Conservation (phyloP, 2,329 filamentous ascomycete species). For the Ophiosphaerella narmari region DNA sequence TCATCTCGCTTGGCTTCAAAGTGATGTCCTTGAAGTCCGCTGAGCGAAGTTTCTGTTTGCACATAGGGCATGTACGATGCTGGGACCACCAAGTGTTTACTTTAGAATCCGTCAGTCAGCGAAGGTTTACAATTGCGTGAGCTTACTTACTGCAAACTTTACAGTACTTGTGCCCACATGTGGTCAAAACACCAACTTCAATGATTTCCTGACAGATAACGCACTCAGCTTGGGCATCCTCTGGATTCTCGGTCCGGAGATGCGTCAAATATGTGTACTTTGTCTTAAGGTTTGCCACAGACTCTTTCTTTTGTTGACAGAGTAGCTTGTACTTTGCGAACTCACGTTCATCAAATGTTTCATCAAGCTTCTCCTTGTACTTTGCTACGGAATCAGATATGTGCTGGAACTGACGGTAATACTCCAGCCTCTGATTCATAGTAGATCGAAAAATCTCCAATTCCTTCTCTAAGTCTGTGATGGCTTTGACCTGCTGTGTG, state of each 20-base stretch:
- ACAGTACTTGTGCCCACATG: constrained; percentile 87
- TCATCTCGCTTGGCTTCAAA: constrained; percentile 75
- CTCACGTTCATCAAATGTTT: constrained; percentile 58
- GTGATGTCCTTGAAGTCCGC: constrained; percentile 84
- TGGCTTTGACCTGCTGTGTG: constrained; percentile 57
- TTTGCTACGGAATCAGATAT: constrained; percentile 87
- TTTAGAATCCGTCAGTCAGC: neutral
- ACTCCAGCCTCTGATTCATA: constrained; percentile 86
- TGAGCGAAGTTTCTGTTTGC: constrained; percentile 69
- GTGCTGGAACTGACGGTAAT: constrained; percentile 85
- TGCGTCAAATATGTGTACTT: constrained; percentile 77
- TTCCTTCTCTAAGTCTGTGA: constrained; percentile 66
- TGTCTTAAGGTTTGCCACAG: constrained; percentile 66
- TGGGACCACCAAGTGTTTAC: constrained; percentile 77
- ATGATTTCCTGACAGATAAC: constrained; percentile 84
- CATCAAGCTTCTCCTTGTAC: constrained; percentile 67
- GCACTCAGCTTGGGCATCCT: constrained; percentile 66
- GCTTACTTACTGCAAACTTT: constrained; percentile 48
- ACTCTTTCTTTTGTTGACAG: constrained; percentile 60
- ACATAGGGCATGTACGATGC: constrained; percentile 80
- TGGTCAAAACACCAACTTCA: constrained; percentile 77
- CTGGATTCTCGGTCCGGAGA: constrained; percentile 64
- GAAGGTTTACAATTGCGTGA: too few relatives aligned
- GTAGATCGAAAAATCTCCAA: constrained; percentile 74
- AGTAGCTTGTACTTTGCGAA: constrained; percentile 48